Conservation (phyloP, 805 yeast genomes). For the Ogataea paraovalis region DNA sequence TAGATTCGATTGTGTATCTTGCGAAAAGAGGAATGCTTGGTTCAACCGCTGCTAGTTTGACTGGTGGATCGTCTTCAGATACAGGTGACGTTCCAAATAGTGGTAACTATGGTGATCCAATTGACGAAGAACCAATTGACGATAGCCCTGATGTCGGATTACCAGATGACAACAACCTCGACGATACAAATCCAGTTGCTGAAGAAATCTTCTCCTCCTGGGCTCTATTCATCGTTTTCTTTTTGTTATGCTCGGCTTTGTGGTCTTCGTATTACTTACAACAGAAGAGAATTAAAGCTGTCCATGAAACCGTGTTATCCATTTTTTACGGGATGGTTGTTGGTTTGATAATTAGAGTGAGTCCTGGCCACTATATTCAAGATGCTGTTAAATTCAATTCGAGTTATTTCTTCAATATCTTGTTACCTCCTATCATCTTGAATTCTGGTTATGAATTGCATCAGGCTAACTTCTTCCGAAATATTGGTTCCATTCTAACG, state of each 20-base stretch:
- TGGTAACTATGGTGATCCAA: constrained; percentile 22
- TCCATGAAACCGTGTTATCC: constrained; percentile 96
- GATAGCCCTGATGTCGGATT: constrained; percentile 39
- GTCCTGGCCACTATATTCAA: constrained; percentile 97
- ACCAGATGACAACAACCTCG: constrained; percentile 48
- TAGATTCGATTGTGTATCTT: constrained; percentile 17
- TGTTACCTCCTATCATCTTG: constrained; percentile 92
- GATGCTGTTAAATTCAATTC: constrained; percentile 95
- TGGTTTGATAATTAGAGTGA: constrained; percentile 81
- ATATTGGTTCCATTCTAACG: constrained; percentile 82
- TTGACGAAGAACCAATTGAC: constrained; percentile 35
- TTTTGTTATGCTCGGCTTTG: constrained; percentile 77
- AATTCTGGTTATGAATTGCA: constrained; percentile 96
- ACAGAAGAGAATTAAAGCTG: constrained; percentile 84
- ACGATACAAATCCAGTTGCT: constrained; percentile 75
- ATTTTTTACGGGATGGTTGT: constrained; percentile 96
- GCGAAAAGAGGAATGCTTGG: constrained; percentile 26
- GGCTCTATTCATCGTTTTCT: constrained; percentile 87
- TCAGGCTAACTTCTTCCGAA: constrained; percentile 91
- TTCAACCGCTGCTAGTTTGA: constrained; percentile 14
- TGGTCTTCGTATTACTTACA: constrained; percentile 95
- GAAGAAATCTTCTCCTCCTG: constrained; percentile 96
- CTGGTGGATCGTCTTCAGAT: constrained; percentile 9
- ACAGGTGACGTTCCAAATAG: background rate
- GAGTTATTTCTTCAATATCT: constrained; percentile 86